phyloP scores from a whole-genome alignment of 2,329 filamentous ascomycete species.

The Tympanopsis confertula region DNA sequence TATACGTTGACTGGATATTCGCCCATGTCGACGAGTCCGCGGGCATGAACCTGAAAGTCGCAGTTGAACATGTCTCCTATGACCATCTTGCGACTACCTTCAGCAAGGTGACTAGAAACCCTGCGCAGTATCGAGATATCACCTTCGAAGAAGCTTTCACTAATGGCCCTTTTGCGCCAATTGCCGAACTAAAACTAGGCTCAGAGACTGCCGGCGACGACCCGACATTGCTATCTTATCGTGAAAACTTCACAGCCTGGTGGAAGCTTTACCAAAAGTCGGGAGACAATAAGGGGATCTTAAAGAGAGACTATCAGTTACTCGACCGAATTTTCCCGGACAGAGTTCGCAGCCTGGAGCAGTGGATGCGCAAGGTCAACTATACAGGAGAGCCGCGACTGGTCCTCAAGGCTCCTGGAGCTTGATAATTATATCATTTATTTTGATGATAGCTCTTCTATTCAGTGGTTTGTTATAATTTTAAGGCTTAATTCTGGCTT shows the following conservation, averaged over 20 bases:
- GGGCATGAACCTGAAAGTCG: constrained; percentile 15
- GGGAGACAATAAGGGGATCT: constrained; percentile 24
- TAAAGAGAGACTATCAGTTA: constrained; percentile 31
- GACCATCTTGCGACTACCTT: constrained; percentile 15
- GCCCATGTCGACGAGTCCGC: constrained; percentile 13
- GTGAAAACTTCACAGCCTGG: constrained; percentile 36
- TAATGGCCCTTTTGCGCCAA: too few species aligned
- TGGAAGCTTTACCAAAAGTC: constrained; percentile 33
- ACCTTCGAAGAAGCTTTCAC: constrained; percentile 13
- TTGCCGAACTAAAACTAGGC: too few species aligned
- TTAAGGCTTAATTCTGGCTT: too few species aligned
- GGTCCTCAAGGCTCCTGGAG: too few species aligned
- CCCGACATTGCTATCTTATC: constrained; percentile 18
- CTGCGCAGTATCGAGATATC: constrained; percentile 13
- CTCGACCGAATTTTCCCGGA: constrained; percentile 38
- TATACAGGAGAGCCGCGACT: too few species aligned
- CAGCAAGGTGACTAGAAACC: constrained; percentile 15
- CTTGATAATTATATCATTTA: too few species aligned
- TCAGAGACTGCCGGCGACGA: too few species aligned
- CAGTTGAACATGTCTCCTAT: constrained; percentile 15
- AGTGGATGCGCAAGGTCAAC: constrained; percentile 38
- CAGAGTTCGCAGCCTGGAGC: constrained; percentile 32
- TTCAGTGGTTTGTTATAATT: too few species aligned
- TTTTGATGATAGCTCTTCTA: too few species aligned
- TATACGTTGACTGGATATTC: constrained; percentile 16